These are phyloP conservation scores for Coffea humblotiana DNA, from an alignment of 305 asterid genomes.

Conservation along the genomic window DNA sequence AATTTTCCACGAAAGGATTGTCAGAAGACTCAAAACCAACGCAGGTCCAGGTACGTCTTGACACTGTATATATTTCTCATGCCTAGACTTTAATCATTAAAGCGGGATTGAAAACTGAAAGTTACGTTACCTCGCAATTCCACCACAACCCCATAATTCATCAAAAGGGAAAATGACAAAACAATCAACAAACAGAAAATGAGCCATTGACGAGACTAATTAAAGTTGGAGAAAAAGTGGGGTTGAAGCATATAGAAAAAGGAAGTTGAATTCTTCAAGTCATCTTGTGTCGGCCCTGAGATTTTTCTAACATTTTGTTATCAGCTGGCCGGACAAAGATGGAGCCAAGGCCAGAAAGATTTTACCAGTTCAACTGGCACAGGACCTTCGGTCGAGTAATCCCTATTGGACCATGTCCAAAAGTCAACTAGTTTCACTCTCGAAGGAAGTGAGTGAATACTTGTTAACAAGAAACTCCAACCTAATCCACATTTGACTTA, in stretches of 20 bases:
- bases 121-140: too few relatives aligned
- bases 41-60: not conserved
- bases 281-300: too few relatives aligned
- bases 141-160: too few relatives aligned
- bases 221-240: not conserved
- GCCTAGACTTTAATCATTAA: not conserved
- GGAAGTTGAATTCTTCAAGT: not conserved
- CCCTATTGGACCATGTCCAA: not conserved
- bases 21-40: not conserved
- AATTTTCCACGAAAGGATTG: not conserved
- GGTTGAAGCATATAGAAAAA: not conserved
- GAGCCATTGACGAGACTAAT: too few relatives aligned
- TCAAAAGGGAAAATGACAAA: not conserved
- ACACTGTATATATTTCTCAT: not conserved
- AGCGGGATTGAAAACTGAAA: too few relatives aligned
- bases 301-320: too few relatives aligned
- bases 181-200: not conserved
- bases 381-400: not conserved
- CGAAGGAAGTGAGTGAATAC: not conserved
- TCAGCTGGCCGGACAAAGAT: not conserved
- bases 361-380: too few relatives aligned
- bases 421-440: conserved; percentile 6
- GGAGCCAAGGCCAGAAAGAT: too few relatives aligned
- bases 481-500: conserved; percentile 2
- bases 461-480: not conserved